Evolutionary conservation across 768 basidiomycete species (phyloP), one percentile per base, ranked within the genome.

Genomic region (Fomitopsis serialis): DNA sequence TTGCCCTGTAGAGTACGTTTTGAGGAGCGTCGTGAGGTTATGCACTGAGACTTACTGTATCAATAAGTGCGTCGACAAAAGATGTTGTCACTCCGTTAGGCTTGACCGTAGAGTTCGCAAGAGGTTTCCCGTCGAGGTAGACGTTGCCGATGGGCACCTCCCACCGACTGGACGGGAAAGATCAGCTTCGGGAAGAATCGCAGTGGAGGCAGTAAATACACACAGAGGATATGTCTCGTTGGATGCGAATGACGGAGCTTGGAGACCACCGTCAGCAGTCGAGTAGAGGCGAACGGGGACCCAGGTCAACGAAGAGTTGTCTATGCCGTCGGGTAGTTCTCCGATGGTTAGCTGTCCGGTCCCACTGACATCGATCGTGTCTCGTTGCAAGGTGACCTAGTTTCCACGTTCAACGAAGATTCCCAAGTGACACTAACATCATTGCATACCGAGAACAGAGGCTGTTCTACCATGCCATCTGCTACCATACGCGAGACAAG

Each of bases 101-200:
- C 9, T 78, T 71, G 13, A 81, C 64, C 9, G 70, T 74, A 2
- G 87, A 87, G 43, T 70, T 73, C 3, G 82, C 76, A 23, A 91
- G 68, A 58, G 71, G 72, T 61, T 76, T 63, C 10, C 85, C 87
- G 57, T 91, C 85, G 21, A 92, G 74, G 63, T 74, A 91, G 7
- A 91, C 84, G 53, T 80, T 82, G 45, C 89, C 87, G 13, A 91
- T 56, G 40, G 78, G 74, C 6, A 90, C 70, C 66, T 91, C 89
- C 89, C 89, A 91, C 2, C 65, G 46, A 47, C 64, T 55, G 50
- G 50, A 37, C 44, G 48, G 29, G 56, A 54, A 48, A 55, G 13
- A 40, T 35, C 17, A 25, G 8, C 27, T 42, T 11, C 10, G 24
- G 36, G 23, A 34, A 11, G 32, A 17, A 15, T 44, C 12, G 0